These are phyloP conservation scores for Lentinula novae-zelandiae DNA, from an alignment of 1,284 basidiomycete species.

Conservation along the genomic window DNA sequence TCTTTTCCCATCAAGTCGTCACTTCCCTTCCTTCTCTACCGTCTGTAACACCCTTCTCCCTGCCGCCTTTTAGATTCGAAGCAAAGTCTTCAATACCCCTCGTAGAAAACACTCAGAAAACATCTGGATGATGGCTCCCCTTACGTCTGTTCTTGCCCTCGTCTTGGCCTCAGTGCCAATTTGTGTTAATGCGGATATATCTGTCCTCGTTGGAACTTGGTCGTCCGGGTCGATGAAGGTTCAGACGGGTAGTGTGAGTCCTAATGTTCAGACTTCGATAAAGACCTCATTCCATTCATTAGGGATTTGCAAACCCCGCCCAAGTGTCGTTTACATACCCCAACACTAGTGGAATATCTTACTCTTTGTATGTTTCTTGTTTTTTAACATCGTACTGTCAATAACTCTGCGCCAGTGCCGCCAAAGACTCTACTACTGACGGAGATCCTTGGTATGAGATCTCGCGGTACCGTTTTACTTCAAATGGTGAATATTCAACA, in stretches of 20 bases:
- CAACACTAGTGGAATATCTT: conserved; percentile 77
- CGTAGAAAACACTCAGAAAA: conserved; percentile 6
- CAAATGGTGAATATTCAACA: conserved; percentile 57
- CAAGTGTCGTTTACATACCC: conserved; percentile 83
- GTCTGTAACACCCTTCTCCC: background rate
- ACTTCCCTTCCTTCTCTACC: background rate
- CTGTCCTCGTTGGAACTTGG: conserved; percentile 80
- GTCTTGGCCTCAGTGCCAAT: conserved; percentile 40
- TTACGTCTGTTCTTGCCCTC: conserved; percentile 32
- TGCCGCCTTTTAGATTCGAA: background rate
- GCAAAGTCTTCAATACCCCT: background rate
- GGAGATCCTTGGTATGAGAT: conserved; percentile 65
- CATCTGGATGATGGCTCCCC: conserved; percentile 29
- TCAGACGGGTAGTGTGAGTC: conserved; percentile 78
- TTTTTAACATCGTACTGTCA: conserved; percentile 1
- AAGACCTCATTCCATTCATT: background rate
- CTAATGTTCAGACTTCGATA: background rate
- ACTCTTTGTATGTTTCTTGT: conserved; percentile 65
- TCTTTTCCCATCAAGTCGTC: conserved; percentile 10
- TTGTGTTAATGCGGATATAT: conserved; percentile 34
- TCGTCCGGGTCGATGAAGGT: conserved; percentile 74
- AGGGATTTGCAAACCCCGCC: conserved; percentile 83
- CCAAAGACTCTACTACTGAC: conserved; percentile 44
- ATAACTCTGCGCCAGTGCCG: conserved; percentile 33
- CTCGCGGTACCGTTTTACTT: conserved; percentile 80